Base-by-base conservation (phyloP, 108 stramenopile species). In the Nannochloropsis gaditana region DNA sequence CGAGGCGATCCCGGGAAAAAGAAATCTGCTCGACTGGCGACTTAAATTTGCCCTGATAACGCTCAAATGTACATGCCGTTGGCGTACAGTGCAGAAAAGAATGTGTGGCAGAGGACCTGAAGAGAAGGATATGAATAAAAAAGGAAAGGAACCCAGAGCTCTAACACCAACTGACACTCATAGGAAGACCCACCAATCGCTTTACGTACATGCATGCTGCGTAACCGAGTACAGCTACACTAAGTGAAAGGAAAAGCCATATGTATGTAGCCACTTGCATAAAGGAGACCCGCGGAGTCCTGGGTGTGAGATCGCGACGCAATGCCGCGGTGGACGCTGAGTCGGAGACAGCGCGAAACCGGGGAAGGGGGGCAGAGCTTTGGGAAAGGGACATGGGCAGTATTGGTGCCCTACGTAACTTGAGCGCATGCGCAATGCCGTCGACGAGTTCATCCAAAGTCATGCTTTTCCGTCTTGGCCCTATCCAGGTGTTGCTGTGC, bases 21-120 rank as follows among this genome's bases (percentile, higher is more conserved):
- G 59, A 73, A 15, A 73, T 2, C 4, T 73, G 19, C 59, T 73
- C 59, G 19, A 73, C 15, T 6, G 59, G 59, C 8, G n/a, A 15
- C n/a, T 73, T 73, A n/a, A 2, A 15, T 15, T 15, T 73, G 59
- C 59, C 59, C n/a, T n/a, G 59, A n/a, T 73, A 73, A 15, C 59
- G 59, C n/a, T 73, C 59, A 73, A 73, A 73, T n/a, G 59, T 73
- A 73, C 59, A 73, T 3, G 59, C 59, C 15, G 59, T 73, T 73
- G 59, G 59, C 8, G 6, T 73, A n/a, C 59, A 73, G n/a, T 73
- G 59, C 15, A 73, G 59, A 8, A 73, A n/a, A n/a, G 59, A n/a
- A 15, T n/a, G 59, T 73, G 59, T 73, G 15, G 59, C 15, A n/a
- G 59, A 73, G 5, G 59, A 15, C n/a, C 59, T 73, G 59, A n/a